Base-by-base conservation (phyloP, 202 grass and related monocot genomes). In the Schoenoplectus tabernaemontani region DNA sequence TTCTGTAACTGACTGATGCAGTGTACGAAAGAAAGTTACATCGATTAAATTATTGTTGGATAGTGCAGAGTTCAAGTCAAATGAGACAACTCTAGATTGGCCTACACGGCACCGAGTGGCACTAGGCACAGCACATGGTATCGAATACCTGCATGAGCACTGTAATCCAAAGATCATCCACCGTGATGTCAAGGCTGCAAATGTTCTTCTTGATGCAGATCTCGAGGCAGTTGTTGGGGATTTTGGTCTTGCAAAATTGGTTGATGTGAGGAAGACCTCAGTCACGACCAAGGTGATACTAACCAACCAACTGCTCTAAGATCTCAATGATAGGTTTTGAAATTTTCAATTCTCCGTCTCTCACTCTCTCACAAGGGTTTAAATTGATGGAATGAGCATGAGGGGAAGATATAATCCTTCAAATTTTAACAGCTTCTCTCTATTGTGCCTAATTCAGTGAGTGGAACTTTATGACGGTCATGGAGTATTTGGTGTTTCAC, bases 151-250 rank as follows among this genome's bases (percentile, higher is more conserved):
- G 62, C 96, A 98, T 37, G 96, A 98, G 82, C 90, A 94, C 46
- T 98, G 95, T 84, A 89, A 92, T 50, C 95, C 91, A 64, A 98
- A 92, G 69, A 89, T 98, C 37, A 98, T 98, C 57, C 95, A 98
- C 78, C 89, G 95, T 26, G 95, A 98, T 28, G 89, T 94, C 24
- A 98, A 98, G 85, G 91, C 95, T 78, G 95, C 91, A 32, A 98
- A 98, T 32, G 70, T 98, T 67, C 75, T 94, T 72, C 89, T 98
- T 4, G 87, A 94, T 86, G 87, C 73, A 38, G 83, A 89, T 57
- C 88, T 91, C 20, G 91, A 94, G 76, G 89, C 95, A 16, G 91
- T 94, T 20, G 86, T 98, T 62, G 95, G 89, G 33, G 95, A 94
- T 62, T 98, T 98, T 59, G 95, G 95, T n/a, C 70, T 98, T 6